phyloP scores from a whole-genome alignment of 495 filamentous ascomycete genomes.

The Penicillium arizonense region DNA sequence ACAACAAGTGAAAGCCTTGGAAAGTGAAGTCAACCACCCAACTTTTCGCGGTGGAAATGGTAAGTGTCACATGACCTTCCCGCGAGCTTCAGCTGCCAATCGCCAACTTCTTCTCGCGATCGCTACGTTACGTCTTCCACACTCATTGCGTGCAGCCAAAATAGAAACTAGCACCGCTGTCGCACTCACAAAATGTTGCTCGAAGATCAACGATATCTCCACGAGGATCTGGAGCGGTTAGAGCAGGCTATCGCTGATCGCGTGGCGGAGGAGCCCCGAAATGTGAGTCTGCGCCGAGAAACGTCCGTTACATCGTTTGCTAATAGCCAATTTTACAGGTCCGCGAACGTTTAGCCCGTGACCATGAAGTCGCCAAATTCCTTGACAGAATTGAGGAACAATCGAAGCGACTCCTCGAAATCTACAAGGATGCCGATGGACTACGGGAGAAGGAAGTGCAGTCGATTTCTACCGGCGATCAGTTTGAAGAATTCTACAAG shows the following conservation, averaged over 20 bases:
- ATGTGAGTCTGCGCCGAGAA: slow-evolving; percentile 54
- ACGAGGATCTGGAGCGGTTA: slow-evolving; percentile 92
- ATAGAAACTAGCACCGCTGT: not conserved
- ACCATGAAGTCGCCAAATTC: slow-evolving; percentile 89
- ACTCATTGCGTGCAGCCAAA: not conserved
- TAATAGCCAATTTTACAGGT: slow-evolving; percentile 55
- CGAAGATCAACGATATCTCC: slow-evolving; percentile 88
- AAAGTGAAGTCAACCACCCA: slow-evolving; percentile 6
- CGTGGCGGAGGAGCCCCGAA: slow-evolving; percentile 80
- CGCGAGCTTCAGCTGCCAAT: slow-evolving; percentile 24
- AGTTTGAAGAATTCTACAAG: slow-evolving; percentile 89
- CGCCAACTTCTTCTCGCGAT: slow-evolving; percentile 6
- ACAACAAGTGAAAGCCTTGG: not conserved
- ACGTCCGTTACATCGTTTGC: slow-evolving; percentile 6
- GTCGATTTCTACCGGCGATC: slow-evolving; percentile 79
- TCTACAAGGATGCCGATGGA: slow-evolving; percentile 78
- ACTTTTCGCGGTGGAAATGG: slow-evolving; percentile 23
- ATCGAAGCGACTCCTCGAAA: slow-evolving; percentile 73
- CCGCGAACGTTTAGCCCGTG: slow-evolving; percentile 77
- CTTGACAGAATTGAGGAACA: slow-evolving; percentile 83
- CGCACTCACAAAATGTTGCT: slow-evolving; percentile 62
- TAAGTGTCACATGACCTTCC: slow-evolving; percentile 31
- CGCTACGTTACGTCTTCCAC: not conserved
- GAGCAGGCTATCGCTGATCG: slow-evolving; percentile 93
- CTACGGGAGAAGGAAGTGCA: slow-evolving; percentile 76